phyloP scores from a whole-genome alignment of 768 basidiomycete genomes.

The Leccinum sublutescens region DNA sequence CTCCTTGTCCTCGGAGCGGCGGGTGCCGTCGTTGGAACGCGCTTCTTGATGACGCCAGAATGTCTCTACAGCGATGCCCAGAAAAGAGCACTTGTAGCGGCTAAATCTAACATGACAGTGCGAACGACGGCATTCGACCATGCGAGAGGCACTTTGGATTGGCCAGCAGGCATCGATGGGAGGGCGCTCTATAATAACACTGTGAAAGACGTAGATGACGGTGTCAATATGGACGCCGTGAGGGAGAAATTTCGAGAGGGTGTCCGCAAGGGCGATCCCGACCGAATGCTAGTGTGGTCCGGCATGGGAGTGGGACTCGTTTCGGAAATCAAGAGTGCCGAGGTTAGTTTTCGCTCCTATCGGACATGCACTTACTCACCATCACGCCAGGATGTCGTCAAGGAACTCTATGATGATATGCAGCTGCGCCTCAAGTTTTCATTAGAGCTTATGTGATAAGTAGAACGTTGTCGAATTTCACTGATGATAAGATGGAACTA shows the following conservation, averaged over 20 bases:
- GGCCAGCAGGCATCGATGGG: constrained; percentile 64
- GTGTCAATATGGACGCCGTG: constrained; percentile 42
- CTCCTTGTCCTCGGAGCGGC: constrained; percentile 65
- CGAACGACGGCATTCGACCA: constrained; percentile 65
- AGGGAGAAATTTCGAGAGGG: constrained; percentile 47
- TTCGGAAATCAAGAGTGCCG: constrained; percentile 40
- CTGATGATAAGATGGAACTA: constrained; percentile 16
- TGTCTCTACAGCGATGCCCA: constrained; percentile 54
- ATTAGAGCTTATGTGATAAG: constrained; percentile 22
- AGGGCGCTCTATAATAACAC: constrained; percentile 47
- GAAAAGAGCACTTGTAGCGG: constrained; percentile 49
- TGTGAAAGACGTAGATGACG: constrained; percentile 54
- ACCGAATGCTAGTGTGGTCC: constrained; percentile 63
- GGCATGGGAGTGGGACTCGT: constrained; percentile 64
- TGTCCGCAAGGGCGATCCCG: constrained; percentile 42
- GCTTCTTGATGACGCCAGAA: constrained; percentile 69
- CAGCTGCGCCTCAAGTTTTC: constrained; percentile 33
- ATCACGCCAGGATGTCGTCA: constrained; percentile 47
- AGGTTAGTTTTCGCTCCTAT: constrained; percentile 30
- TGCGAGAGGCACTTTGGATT: constrained; percentile 52
- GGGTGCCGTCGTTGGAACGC: constrained; percentile 71
- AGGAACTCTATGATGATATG: constrained; percentile 51
- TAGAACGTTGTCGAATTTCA: constrained; percentile 21
- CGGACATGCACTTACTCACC: constrained; percentile 4
- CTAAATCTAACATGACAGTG: constrained; percentile 45